Evolutionary conservation across 2,329 filamentous ascomycete genomes (phyloP).

Genomic region (Penicillium concentricum): DNA sequence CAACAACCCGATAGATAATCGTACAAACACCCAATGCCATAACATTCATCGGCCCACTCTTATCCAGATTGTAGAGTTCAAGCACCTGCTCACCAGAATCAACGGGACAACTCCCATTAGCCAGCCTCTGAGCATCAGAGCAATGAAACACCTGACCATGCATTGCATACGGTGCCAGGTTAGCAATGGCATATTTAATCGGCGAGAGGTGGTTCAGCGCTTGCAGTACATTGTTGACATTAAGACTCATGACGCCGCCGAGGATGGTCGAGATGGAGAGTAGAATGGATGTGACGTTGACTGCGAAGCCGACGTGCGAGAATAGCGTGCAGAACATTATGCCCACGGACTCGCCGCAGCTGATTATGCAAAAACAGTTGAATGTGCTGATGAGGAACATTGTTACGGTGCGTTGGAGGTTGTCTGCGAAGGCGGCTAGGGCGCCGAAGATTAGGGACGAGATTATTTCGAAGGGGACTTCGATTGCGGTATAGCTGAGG

Average conservation of each 20-base stretch:
- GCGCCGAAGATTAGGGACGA: constrained; percentile 66
- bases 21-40: constrained; percentile 63
- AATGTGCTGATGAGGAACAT: constrained; percentile 69
- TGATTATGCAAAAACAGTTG: constrained; percentile 70
- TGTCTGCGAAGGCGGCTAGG: constrained; percentile 63
- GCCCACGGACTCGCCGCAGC: constrained; percentile 71
- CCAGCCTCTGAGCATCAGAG: constrained; percentile 57
- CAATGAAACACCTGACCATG: constrained; percentile 64
- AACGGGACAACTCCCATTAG: constrained; percentile 63
- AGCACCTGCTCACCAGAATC: constrained; percentile 66
- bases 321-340: constrained; percentile 81
- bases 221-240: constrained; percentile 65
- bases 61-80: constrained; percentile 64
- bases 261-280: constrained; percentile 70
- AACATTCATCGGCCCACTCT: constrained; percentile 60
- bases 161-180: constrained; percentile 66
- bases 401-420: constrained; percentile 60
- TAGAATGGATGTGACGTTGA: constrained; percentile 69
- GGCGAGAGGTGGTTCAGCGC: constrained; percentile 71
- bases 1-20: constrained; percentile 63
- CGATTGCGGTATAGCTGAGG: constrained; percentile 66
- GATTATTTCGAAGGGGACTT: constrained; percentile 69
- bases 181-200: constrained; percentile 67
- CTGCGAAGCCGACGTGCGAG: constrained; percentile 70
- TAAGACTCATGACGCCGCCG: constrained; percentile 68